A percentile compares a stretch with the other conserved stretches of the same genome.
phyloP scores from a whole-genome alignment of 208 protist genomes.

The Trypanosoma melophagium region DNA sequence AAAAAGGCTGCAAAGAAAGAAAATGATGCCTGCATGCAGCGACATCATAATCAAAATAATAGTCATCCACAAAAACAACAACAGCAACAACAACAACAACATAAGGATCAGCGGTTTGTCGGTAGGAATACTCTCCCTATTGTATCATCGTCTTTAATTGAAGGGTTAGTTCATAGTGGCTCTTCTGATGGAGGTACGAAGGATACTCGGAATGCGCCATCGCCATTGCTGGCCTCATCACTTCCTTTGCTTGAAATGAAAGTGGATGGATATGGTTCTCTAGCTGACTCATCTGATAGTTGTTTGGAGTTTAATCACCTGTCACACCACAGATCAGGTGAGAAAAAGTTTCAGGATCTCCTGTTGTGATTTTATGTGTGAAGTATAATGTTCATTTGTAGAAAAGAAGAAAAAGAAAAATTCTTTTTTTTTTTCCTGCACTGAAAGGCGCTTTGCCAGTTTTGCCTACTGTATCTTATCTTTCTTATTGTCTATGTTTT shows the following conservation, averaged over 20 bases:
- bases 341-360: not conserved
- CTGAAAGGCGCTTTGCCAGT: too few species aligned
- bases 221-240: not conserved
- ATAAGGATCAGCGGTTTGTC: constrained; percentile 1
- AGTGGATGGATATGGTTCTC: not conserved
- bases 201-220: not conserved
- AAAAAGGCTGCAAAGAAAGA: constrained; percentile 7
- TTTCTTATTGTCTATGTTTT: constrained; percentile 16
- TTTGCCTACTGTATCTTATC: too few species aligned
- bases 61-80: not conserved
- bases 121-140: not conserved
- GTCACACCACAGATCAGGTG: not conserved
- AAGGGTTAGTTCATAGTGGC: not conserved
- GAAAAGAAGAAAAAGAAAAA: not conserved
- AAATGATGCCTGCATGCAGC: not conserved
- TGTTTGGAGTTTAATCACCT: not conserved
- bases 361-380: not conserved
- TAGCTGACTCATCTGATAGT: not conserved
- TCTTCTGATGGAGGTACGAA: too few species aligned
- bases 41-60: not conserved
- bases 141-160: not conserved
- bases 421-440: constrained; percentile 10
- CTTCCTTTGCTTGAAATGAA: constrained; percentile 18
- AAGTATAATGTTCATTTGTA: not conserved
- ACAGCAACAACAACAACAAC: not conserved